A percentile compares a stretch with the other conserved stretches of the same genome.
phyloP scores from a whole-genome alignment of 768 basidiomycete species.

The Lentinula lateritia region DNA sequence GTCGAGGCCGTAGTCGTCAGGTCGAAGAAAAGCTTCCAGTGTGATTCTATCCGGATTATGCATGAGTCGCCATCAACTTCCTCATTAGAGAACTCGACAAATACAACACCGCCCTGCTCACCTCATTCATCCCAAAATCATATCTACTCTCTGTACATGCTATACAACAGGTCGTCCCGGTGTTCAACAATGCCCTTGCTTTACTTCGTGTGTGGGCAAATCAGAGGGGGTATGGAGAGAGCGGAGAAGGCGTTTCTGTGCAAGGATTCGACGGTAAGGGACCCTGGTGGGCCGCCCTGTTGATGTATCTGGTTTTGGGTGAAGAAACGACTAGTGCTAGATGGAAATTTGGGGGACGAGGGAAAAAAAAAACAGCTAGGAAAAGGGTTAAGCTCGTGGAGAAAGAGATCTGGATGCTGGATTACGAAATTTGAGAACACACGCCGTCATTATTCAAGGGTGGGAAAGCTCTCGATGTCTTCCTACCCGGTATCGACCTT shows the following conservation, averaged over 20 bases:
- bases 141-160: slow-evolving; percentile 52
- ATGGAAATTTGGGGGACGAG: slow-evolving; percentile 20
- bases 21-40: slow-evolving; percentile 37
- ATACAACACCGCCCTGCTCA: slow-evolving; percentile 76
- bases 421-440: too few species aligned
- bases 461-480: too few species aligned
- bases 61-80: slow-evolving; percentile 18
- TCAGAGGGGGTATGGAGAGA: slow-evolving; percentile 72
- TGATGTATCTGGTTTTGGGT: slow-evolving; percentile 59
- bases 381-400: slow-evolving; percentile 71
- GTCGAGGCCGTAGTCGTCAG: slow-evolving; percentile 20
- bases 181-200: slow-evolving; percentile 69
- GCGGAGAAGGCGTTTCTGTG: slow-evolving; percentile 47
- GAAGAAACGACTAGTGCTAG: slow-evolving; percentile 42
- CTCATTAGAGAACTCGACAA: slow-evolving; percentile 13
- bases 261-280: slow-evolving; percentile 69
- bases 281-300: slow-evolving; percentile 60
- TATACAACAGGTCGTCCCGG: slow-evolving; percentile 48
- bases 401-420: too few species aligned
- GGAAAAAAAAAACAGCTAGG: slow-evolving; percentile 55
- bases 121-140: slow-evolving; percentile 38
- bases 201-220: slow-evolving; percentile 88
- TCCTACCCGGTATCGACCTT: too few species aligned
- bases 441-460: too few species aligned
- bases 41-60: slow-evolving; percentile 32